Evolutionary conservation across 441 rosid genomes (phyloP), one percentile per base, ranked within the genome.

Genomic region (Mallotus repandus): DNA sequence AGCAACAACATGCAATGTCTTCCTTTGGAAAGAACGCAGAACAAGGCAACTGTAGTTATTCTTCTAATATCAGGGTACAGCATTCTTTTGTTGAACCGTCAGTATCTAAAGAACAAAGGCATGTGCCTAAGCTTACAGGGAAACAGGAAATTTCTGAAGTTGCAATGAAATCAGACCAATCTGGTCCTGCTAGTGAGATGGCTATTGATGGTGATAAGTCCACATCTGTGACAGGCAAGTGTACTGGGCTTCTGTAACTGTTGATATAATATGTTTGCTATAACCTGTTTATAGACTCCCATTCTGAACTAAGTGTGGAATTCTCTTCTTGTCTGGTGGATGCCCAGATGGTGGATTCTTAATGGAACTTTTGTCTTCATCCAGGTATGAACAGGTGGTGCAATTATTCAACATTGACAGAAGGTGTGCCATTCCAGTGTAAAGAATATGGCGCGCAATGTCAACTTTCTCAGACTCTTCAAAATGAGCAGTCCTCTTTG

Each of bases 1-100:
- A 79, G 80, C 80, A 78, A 56, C 89, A 81, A 19, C 80, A 77
- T 68, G 74, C 75, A 73, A 35, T 75, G 46, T 70, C 82, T 71
- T 71, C 84, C 45, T 63, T 43, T 49, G 84, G 74, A 71, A 71
- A 74, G 78, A 80, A 71, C 64, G 70, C 52, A 22, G 80, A 76
- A 68, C 71, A 56, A 66, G 84, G 77, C 58, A 73, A 75, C 73
- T 57, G 57, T 25, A 63, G 70, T 66, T 22, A 38, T 58, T 45
- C 77, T 55, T 81, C 79, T 77, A 59, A 38, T 78, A 59, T 58
- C 45, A 67, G 76, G 60, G 11, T 75, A 10, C 84, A 68, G 7
- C 76, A 70, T 61, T 71, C 78, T 74, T 72, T 77, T 66, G 46
- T 78, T 71, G 82, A 78, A 54, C 77, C 79, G 16, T 68, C 82